phyloP scores from a whole-genome alignment of 164 flowering plant genomes.

The Magnolia officinalis region DNA sequence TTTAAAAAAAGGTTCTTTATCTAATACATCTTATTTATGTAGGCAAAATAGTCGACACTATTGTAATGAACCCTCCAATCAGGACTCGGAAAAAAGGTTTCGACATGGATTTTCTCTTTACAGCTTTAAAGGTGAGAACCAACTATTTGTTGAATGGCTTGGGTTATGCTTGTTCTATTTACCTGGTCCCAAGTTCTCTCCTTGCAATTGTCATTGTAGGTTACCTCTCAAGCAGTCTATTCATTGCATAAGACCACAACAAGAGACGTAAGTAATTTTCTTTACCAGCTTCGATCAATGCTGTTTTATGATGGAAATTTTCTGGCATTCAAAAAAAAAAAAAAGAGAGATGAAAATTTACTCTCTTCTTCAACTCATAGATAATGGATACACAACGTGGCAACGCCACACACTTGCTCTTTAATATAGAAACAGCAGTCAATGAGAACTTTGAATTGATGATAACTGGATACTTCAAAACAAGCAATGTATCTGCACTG shows the following conservation, averaged over 20 bases:
- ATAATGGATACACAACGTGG: no score
- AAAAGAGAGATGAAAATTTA: no score
- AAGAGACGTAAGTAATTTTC: constrained; percentile 67
- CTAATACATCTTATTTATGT: constrained; percentile 7
- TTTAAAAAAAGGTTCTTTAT: not conserved
- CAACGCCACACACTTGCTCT: no score
- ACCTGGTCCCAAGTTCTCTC: not conserved
- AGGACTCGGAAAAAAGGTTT: constrained; percentile 92
- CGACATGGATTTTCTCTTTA: constrained; percentile 77
- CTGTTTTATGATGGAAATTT: not conserved
- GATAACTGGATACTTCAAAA: not conserved
- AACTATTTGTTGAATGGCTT: not conserved
- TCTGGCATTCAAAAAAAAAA: no score
- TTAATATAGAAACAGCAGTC: no score
- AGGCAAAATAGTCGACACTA: constrained; percentile 75
- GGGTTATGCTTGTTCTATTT: not conserved
- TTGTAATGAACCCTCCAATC: constrained; percentile 98
- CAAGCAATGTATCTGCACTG: not conserved
- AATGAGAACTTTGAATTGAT: no score
- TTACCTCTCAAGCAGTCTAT: constrained; percentile 88
- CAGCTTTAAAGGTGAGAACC: constrained; percentile 61
- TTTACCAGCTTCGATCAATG: not conserved
- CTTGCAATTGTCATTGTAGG: constrained; percentile 30
- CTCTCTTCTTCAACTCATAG: no score
- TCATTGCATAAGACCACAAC: constrained; percentile 94